Evolutionary conservation across 192 early-diverging fungal species (phyloP), one percentile per base, ranked within the genome.

Genomic region (Backusella tarrabulga): DNA sequence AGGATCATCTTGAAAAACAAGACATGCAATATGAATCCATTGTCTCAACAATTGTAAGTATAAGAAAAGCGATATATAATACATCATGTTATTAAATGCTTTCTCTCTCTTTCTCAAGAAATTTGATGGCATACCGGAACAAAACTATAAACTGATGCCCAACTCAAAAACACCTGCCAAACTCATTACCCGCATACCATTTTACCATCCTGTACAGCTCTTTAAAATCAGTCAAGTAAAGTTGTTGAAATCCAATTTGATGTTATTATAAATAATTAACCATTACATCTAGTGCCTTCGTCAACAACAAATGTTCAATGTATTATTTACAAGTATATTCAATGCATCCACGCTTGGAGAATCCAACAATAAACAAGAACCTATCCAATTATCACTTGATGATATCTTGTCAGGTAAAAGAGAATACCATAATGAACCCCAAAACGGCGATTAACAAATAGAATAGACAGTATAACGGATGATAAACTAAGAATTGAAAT

Each of bases 251-350:
- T 2, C 29, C 23, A 34, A 3, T 6, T 3, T 32, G 32, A 3
- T 21, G 4, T 42, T 67, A 38, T 40, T 40, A 17, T n/a, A 56
- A 15, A 67, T 0, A 11, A 12, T 0, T 4, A 40, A 63, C 35
- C 26, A 34, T 36, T 19, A 26, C 26, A 32, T 71, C 36, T 52
- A 79, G 78, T 44, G 40, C 14, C 68, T 82, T 36, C 80, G 80
- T 34, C 77, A 82, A 68, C 80, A 82, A 68, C 72, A 76, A n/a
- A 77, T 78, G 70, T 82, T 77, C 69, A 82, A 82, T 68, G 60
- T 34, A 36, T 32, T 82, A 11, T 77, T 82, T 40, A 50, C 68
- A 67, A 78, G 76, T 41, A 68, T 82, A 52, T 82, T 82, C 36
- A 75, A 82, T 34, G 7, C 34, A 19, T 21, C 34, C 4, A 75